These are phyloP conservation scores for Myxozyma melibiosi DNA, from an alignment of 805 yeast genomes.

Conservation along the genomic window DNA sequence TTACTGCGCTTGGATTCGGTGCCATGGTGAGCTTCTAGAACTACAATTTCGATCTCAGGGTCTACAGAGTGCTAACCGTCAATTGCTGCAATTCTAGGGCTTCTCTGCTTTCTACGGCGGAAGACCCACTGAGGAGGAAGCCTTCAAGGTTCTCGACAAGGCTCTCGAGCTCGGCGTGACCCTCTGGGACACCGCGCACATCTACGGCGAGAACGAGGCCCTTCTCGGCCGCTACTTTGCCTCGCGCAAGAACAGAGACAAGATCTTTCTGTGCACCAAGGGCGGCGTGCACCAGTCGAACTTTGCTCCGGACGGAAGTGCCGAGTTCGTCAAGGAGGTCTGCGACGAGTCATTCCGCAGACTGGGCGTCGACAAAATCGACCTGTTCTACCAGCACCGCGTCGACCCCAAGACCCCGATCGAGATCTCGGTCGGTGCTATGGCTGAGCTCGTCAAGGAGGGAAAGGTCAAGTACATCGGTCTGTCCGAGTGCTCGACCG, in stretches of 20 bases:
- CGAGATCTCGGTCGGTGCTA: slow-evolving; percentile 58
- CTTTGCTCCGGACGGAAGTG: slow-evolving; percentile 37
- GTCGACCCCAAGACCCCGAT: slow-evolving; percentile 59
- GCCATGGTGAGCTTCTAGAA: slow-evolving; percentile 19
- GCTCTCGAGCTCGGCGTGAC: slow-evolving; percentile 52
- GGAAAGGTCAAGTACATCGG: slow-evolving; percentile 74
- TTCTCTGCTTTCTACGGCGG: slow-evolving; percentile 25
- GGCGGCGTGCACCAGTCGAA: slow-evolving; percentile 50
- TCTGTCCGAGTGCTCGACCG: slow-evolving; percentile 69
- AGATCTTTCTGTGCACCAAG: slow-evolving; percentile 62
- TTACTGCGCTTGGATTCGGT: slow-evolving; percentile 28
- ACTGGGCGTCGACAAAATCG: slow-evolving; percentile 41
- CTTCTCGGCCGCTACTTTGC: slow-evolving; percentile 56
- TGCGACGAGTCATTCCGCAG: slow-evolving; percentile 22
- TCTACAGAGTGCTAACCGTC: not conserved
- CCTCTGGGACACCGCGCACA: slow-evolving; percentile 68
- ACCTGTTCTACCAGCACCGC: slow-evolving; percentile 73
- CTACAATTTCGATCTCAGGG: not conserved
- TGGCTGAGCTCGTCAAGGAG: slow-evolving; percentile 59
- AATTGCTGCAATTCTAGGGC: slow-evolving; percentile 7
- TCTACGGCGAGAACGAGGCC: slow-evolving; percentile 63
- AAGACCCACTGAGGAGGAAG: slow-evolving; percentile 46
- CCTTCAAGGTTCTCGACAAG: slow-evolving; percentile 54
- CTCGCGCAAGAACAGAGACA: slow-evolving; percentile 50
- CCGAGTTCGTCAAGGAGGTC: slow-evolving; percentile 27